Conservation (phyloP, 2,329 filamentous ascomycete genomes). For the Botryotinia globosa region DNA sequence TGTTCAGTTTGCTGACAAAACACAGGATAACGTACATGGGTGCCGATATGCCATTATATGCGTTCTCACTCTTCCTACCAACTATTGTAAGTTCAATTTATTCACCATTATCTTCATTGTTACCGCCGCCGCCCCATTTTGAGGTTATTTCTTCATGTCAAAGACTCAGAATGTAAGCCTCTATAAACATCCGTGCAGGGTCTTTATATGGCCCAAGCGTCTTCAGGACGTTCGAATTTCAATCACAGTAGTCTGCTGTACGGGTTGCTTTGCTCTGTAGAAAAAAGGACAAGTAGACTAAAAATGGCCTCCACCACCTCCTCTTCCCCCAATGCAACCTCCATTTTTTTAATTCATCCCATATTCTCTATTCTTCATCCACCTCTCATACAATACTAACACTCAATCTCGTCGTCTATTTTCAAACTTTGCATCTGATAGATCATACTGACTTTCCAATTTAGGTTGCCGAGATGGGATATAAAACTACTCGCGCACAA, state of each 20-base stretch:
- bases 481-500: conserved; percentile 62
- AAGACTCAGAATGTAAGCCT: neutral
- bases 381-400: neutral
- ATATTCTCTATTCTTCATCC: neutral
- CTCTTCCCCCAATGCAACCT: neutral
- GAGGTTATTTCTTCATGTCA: neutral
- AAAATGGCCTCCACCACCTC: neutral
- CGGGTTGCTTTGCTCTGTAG: neutral
- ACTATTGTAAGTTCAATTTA: conserved; percentile 53
- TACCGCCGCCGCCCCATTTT: neutral
- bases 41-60: conserved; percentile 67
- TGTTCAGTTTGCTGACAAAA: too few species aligned
- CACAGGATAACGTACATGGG: conserved; percentile 53
- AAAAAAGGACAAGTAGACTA: neutral
- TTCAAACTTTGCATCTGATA: neutral
- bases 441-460: neutral
- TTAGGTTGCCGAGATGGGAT: conserved; percentile 50
- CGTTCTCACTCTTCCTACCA: conserved; percentile 75
- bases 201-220: neutral
- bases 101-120: neutral
- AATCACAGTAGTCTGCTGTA: neutral
- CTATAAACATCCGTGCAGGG: neutral
- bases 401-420: fast-evolving
- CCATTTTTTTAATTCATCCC: neutral
- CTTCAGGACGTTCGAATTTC: fast-evolving